Base-by-base conservation (phyloP, 192 early-diverging fungal species). In the Umbelopsis ramanniana region DNA sequence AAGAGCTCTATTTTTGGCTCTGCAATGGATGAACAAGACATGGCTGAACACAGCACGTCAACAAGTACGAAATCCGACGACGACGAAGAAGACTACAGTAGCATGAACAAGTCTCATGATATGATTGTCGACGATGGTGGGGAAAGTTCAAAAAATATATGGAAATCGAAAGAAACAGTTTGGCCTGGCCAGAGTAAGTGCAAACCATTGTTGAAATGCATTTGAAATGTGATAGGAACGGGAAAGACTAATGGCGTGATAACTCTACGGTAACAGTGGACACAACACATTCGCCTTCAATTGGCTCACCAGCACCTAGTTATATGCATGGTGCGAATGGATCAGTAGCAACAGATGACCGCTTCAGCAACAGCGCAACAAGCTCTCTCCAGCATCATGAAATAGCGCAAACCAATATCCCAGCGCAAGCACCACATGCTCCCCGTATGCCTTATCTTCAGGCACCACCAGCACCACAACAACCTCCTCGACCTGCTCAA, bases 361-460 rank as follows among this genome's bases (percentile, higher is more conserved):
- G 19, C 15, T 63, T 29, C 17, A 3, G 6, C 33, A 63, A 26
- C 15, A 29, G 24, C 23, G 33, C 57, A 14, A 37, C 57, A 11
- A 63, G 57, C 33, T 63, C 57, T 3, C 57, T 35, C 15, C 24
- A 60, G 6, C 24, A 37, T n/a, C 35, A 63, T 37, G 57, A 63
- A 4, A 4, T 63, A 26, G 29, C 57, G 26, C 57, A 63, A 63
- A 63, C 57, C 29, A 63, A 63, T 37, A 6, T 63, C 15, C 57
- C 57, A 35, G n/a, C 57, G 8, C 57, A 63, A 63, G 57, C 57
- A 6, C 57, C 57, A 37, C 57, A 29, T 14, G 57, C 57, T 19
- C 57, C 57, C 33, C 26, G 57, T 14, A 63, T 63, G 57, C 57
- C 57, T 19, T 63, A 38, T 33, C 57, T 63, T 63, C 57, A 63